Conservation (phyloP, 73 alveolate genomes). For the Urostyla sp. region DNA sequence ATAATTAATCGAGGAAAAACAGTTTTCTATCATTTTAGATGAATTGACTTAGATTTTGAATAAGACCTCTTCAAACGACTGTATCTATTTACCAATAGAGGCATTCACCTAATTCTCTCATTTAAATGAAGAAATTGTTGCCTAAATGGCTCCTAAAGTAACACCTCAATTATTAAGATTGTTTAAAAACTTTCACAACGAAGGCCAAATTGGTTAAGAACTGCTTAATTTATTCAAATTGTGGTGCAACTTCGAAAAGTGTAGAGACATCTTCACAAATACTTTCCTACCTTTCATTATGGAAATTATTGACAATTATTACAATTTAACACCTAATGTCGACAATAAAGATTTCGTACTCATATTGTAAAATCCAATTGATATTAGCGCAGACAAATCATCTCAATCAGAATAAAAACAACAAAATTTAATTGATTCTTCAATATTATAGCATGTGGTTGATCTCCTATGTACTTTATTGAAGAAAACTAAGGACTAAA, state of each 20-base stretch:
- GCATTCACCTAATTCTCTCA: slow-evolving; percentile 76
- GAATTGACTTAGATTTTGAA: slow-evolving; percentile 69
- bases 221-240: slow-evolving; percentile 83
- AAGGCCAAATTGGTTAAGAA: slow-evolving; percentile 72
- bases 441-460: slow-evolving; percentile 53
- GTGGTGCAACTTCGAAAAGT: slow-evolving; percentile 81
- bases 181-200: slow-evolving; percentile 77
- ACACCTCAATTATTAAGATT: slow-evolving; percentile 75
- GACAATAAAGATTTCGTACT: slow-evolving; percentile 29
- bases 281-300: slow-evolving; percentile 85
- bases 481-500: slow-evolving; percentile 61
- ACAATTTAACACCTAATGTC: slow-evolving; percentile 23
- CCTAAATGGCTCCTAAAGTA: slow-evolving; percentile 76
- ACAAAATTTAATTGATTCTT: slow-evolving; percentile 45
- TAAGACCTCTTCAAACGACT: slow-evolving; percentile 74
- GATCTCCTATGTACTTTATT: slow-evolving; percentile 60
- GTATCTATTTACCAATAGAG: slow-evolving; percentile 85
- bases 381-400: slow-evolving; percentile 66
- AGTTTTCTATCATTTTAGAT: slow-evolving; percentile 51
- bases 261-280: slow-evolving; percentile 69
- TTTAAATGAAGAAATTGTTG: slow-evolving; percentile 74
- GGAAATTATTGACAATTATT: slow-evolving; percentile 69
- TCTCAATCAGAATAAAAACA: not conserved
- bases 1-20: not conserved
- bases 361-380: slow-evolving; percentile 63